A percentile compares a stretch with the other conserved stretches of the same genome.
Evolutionary conservation across 2,329 filamentous ascomycete genomes (phyloP).

Genomic region (Grosmannia huntii): DNA sequence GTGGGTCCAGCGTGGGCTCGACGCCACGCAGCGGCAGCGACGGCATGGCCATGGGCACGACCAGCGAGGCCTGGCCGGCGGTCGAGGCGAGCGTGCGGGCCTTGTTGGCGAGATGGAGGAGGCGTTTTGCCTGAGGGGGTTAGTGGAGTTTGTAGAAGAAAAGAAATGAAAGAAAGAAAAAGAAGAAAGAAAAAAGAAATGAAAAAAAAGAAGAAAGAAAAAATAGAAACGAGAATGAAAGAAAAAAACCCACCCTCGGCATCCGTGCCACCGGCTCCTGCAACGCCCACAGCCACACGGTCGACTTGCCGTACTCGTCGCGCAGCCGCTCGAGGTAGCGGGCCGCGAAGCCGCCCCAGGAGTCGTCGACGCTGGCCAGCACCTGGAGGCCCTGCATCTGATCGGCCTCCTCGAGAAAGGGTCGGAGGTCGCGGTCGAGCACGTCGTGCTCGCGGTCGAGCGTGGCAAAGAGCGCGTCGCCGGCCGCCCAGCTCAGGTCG

Average conservation of each 20-base stretch:
- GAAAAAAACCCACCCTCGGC: constrained; percentile 31
- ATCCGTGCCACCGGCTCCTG: constrained; percentile 47
- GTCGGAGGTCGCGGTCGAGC: constrained; percentile 77
- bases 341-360: constrained; percentile 67
- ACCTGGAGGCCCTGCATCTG: constrained; percentile 80
- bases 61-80: constrained; percentile 58
- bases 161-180: not conserved
- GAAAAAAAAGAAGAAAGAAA: not conserved
- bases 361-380: constrained; percentile 59
- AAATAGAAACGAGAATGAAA: not conserved
- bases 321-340: constrained; percentile 64
- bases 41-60: constrained; percentile 60
- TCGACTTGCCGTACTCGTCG: constrained; percentile 83
- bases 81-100: constrained; percentile 60
- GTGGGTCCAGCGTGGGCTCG: constrained; percentile 36
- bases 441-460: constrained; percentile 74
- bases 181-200: too few relatives aligned
- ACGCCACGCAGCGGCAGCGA: constrained; percentile 40
- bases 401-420: constrained; percentile 87
- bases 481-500: constrained; percentile 43
- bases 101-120: constrained; percentile 57
- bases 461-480: constrained; percentile 60
- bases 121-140: constrained; percentile 41
- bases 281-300: constrained; percentile 77
- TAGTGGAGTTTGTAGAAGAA: too few relatives aligned